phyloP scores from a whole-genome alignment of 2,329 filamentous ascomycete genomes.

The Stagonosporopsis rhizophila region DNA sequence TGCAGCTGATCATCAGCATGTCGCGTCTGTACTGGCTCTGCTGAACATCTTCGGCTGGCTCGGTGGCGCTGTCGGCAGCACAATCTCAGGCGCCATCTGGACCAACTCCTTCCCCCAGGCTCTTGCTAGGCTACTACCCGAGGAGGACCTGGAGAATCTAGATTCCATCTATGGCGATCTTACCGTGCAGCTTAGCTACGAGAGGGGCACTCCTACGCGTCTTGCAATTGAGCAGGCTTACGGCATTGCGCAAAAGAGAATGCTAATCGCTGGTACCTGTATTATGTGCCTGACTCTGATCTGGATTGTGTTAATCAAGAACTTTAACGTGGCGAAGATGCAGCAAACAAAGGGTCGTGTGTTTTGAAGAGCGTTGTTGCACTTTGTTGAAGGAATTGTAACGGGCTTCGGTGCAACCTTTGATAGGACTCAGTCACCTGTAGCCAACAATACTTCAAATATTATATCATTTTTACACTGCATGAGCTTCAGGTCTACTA shows the following conservation, averaged over 20 bases:
- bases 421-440: too few species aligned
- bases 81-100: slow-evolving; percentile 70
- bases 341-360: slow-evolving; percentile 27
- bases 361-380: slow-evolving; percentile 13
- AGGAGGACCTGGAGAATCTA: slow-evolving; percentile 48
- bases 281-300: slow-evolving; percentile 25
- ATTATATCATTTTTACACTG: too few species aligned
- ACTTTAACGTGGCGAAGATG: slow-evolving; percentile 27
- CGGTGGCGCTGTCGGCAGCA: slow-evolving; percentile 52
- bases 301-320: slow-evolving; percentile 28
- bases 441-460: too few species aligned
- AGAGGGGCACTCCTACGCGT: slow-evolving; percentile 53
- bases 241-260: slow-evolving; percentile 52
- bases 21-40: slow-evolving; percentile 52
- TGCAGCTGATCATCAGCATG: slow-evolving; percentile 50
- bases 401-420: too few species aligned
- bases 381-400: background rate
- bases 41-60: slow-evolving; percentile 68
- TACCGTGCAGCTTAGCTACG: slow-evolving; percentile 46
- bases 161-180: slow-evolving; percentile 50
- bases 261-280: slow-evolving; percentile 54
- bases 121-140: slow-evolving; percentile 41
- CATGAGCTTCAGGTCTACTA: too few species aligned
- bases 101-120: slow-evolving; percentile 42
- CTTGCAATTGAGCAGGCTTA: slow-evolving; percentile 54